These are phyloP conservation scores for Acmispon strigosus DNA, from an alignment of 306 rosid species.

Conservation along the genomic window DNA sequence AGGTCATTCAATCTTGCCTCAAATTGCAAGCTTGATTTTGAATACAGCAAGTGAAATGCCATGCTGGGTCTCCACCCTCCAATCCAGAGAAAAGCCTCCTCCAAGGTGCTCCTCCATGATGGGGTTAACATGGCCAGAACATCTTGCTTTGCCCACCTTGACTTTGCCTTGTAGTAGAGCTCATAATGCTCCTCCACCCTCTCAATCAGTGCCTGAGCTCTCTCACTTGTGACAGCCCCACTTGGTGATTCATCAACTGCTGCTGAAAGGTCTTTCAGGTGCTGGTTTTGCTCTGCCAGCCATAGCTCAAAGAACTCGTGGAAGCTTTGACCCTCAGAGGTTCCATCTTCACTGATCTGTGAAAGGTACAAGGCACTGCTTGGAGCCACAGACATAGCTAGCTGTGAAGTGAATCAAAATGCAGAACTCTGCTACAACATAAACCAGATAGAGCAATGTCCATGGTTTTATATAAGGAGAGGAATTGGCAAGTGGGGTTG, in stretches of 20 bases:
- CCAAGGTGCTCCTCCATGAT: slow-evolving; percentile 47
- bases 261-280: not conserved
- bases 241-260: slow-evolving; percentile 12
- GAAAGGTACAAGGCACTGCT: not conserved
- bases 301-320: slow-evolving; percentile 38
- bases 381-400: slow-evolving; percentile 14
- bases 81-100: slow-evolving; percentile 61
- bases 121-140: slow-evolving; percentile 37
- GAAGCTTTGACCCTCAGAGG: slow-evolving; percentile 25
- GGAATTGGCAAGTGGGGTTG: not conserved
- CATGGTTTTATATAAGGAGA: not conserved
- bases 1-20: slow-evolving; percentile 25
- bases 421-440: not conserved
- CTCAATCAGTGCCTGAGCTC: slow-evolving; percentile 10
- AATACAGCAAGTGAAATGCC: slow-evolving; percentile 57
- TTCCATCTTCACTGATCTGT: not conserved
- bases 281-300: slow-evolving; percentile 36
- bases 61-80: slow-evolving; percentile 73
- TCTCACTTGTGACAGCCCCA: not conserved
- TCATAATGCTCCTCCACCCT: slow-evolving; percentile 40
- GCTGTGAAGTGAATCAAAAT: not conserved
- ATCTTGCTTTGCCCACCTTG: slow-evolving; percentile 28
- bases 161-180: slow-evolving; percentile 36
- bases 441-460: not conserved
- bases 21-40: slow-evolving; percentile 52